A percentile compares a stretch with the other conserved stretches of the same genome.
Evolutionary conservation across 208 protist species (phyloP).

Genomic region (Crithidia mellificae): DNA sequence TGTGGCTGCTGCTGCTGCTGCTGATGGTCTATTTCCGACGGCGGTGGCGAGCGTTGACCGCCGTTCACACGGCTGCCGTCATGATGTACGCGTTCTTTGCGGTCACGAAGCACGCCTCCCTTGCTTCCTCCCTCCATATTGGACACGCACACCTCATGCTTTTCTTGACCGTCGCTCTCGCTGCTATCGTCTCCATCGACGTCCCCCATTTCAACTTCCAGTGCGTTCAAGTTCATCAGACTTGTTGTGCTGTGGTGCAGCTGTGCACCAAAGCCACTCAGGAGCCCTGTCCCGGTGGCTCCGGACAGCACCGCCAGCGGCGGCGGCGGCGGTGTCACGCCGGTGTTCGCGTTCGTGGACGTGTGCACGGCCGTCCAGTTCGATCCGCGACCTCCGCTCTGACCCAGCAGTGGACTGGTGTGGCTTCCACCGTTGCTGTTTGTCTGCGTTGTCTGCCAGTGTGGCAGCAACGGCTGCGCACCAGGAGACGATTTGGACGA

Average conservation of each 20-base stretch:
- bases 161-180: too few relatives aligned
- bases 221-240: background rate
- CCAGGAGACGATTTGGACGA: background rate
- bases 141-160: too few relatives aligned
- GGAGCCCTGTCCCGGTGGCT: background rate
- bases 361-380: slow-evolving; percentile 39
- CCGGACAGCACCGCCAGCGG: background rate
- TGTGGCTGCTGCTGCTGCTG: background rate
- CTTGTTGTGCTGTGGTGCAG: background rate
- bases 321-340: slow-evolving; percentile 15
- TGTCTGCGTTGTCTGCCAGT: background rate
- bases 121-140: background rate
- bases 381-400: slow-evolving; percentile 3
- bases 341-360: slow-evolving; percentile 30
- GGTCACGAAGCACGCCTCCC: background rate
- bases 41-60: background rate
- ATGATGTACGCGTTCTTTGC: background rate
- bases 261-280: background rate
- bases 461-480: background rate
- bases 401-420: background rate
- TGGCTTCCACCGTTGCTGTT: background rate
- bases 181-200: background rate
- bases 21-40: background rate
- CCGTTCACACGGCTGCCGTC: background rate
- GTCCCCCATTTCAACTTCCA: background rate